phyloP scores from a whole-genome alignment of 345 rosid species.

The Reutealis trisperma region DNA sequence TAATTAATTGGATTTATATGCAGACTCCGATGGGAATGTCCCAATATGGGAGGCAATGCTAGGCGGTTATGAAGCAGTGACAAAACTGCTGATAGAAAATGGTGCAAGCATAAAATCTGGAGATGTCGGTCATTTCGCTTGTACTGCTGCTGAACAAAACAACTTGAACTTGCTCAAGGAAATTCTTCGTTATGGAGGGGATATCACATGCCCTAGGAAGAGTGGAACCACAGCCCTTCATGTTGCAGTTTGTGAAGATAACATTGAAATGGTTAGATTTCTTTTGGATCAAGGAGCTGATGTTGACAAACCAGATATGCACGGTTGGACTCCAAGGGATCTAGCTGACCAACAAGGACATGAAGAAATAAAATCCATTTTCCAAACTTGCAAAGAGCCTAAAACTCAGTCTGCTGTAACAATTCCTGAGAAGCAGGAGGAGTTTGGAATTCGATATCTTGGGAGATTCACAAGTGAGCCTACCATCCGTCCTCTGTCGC shows the following conservation, averaged over 20 bases:
- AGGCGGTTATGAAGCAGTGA: conserved; percentile 51
- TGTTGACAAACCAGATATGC: conserved; percentile 51
- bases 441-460: conserved; percentile 4
- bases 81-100: conserved; percentile 56
- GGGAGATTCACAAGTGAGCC: conserved; percentile 60
- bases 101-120: conserved; percentile 59
- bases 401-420: conserved; percentile 32
- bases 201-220: conserved; percentile 45
- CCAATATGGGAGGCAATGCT: conserved; percentile 85
- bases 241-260: conserved; percentile 65
- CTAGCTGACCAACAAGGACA: conserved; percentile 82
- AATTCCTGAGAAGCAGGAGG: conserved; percentile 19
- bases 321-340: conserved; percentile 76
- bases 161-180: conserved; percentile 55
- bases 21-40: conserved; percentile 82
- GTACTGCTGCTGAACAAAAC: conserved; percentile 59
- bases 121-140: conserved; percentile 55
- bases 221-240: conserved; percentile 68
- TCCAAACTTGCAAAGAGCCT: conserved; percentile 35
- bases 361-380: conserved; percentile 48
- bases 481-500: conserved; percentile 15
- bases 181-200: conserved; percentile 57
- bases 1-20: not conserved
- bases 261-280: conserved; percentile 58
- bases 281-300: conserved; percentile 65